Evolutionary conservation across 495 filamentous ascomycete species (phyloP).

Genomic region (Hyaloscypha variabilis): DNA sequence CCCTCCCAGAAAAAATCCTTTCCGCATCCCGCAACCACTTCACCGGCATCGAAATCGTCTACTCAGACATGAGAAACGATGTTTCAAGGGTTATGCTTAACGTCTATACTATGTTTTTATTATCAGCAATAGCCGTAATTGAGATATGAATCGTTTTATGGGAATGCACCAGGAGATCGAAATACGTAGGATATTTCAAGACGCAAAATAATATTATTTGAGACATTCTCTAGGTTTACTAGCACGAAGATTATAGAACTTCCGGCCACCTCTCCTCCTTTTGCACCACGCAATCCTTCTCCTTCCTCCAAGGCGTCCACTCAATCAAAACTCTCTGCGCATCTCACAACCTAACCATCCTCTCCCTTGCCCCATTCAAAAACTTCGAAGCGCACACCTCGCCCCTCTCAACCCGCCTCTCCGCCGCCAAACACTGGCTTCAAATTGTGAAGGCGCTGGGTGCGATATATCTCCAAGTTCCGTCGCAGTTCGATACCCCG

Average conservation of each 20-base stretch:
- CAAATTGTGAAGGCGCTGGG: slow-evolving; percentile 61
- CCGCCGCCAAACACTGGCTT: slow-evolving; percentile 71
- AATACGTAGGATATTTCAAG: no score
- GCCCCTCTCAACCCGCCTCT: slow-evolving; percentile 53
- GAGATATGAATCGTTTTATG: no score
- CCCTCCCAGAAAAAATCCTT: slow-evolving; percentile 64
- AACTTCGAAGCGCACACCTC: slow-evolving; percentile 66
- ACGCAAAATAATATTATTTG: no score
- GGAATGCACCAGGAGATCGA: no score
- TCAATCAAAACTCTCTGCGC: slow-evolving; percentile 56
- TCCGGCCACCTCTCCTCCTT: no score
- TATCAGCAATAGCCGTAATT: no score
- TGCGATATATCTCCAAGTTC: slow-evolving; percentile 73
- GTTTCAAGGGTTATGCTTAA: no score
- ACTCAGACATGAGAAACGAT: no score
- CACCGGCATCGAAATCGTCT: slow-evolving; percentile 73
- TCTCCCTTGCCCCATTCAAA: slow-evolving; percentile 77
- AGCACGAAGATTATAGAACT: no score
- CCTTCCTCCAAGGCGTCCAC: slow-evolving; percentile 57
- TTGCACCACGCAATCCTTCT: slow-evolving; percentile 42
- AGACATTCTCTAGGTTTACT: no score
- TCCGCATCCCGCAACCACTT: slow-evolving; percentile 67
- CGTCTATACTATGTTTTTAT: no score
- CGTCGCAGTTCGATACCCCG: slow-evolving; percentile 64
- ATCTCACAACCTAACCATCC: slow-evolving; percentile 57